phyloP scores from a whole-genome alignment of 2,329 filamentous ascomycete species.

The Trichoderma aggressivum region DNA sequence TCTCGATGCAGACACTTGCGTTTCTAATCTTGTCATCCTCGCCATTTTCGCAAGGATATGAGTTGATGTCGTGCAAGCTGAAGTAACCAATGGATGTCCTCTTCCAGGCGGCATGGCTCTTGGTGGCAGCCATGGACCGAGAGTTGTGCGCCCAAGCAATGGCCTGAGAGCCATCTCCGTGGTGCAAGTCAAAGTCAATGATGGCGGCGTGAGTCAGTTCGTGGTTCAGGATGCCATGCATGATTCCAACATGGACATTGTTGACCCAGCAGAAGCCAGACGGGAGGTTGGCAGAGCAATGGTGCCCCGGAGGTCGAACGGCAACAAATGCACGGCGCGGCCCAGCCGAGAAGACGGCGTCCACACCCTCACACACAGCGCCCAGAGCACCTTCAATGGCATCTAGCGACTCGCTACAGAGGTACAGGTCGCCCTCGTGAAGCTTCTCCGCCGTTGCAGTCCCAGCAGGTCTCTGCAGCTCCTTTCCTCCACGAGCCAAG shows the following conservation, averaged over 20 bases:
- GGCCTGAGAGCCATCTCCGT: slow-evolving; percentile 91
- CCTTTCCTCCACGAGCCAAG: slow-evolving; percentile 72
- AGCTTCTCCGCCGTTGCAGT: slow-evolving; percentile 53
- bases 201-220: slow-evolving; percentile 92
- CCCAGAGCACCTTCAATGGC: slow-evolving; percentile 90
- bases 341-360: slow-evolving; percentile 68
- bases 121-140: slow-evolving; percentile 58
- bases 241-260: slow-evolving; percentile 95
- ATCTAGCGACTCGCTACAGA: slow-evolving; percentile 79
- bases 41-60: slow-evolving; percentile 92
- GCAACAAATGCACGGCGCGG: slow-evolving; percentile 84
- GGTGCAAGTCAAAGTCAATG: slow-evolving; percentile 87
- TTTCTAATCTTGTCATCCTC: slow-evolving; percentile 91
- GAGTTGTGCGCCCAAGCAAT: slow-evolving; percentile 90
- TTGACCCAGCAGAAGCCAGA: slow-evolving; percentile 99
- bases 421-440: slow-evolving; percentile 86
- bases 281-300: slow-evolving; percentile 84
- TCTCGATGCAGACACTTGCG: slow-evolving; percentile 90
- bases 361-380: slow-evolving; percentile 89
- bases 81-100: slow-evolving; percentile 92
- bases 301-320: slow-evolving; percentile 89
- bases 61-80: slow-evolving; percentile 97
- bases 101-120: slow-evolving; percentile 72
- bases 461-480: slow-evolving; percentile 64
- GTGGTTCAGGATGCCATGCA: slow-evolving; percentile 79